These are phyloP conservation scores for Oryza rufipogon DNA, from an alignment of 176 grass and related monocot species.

Conservation along the genomic window DNA sequence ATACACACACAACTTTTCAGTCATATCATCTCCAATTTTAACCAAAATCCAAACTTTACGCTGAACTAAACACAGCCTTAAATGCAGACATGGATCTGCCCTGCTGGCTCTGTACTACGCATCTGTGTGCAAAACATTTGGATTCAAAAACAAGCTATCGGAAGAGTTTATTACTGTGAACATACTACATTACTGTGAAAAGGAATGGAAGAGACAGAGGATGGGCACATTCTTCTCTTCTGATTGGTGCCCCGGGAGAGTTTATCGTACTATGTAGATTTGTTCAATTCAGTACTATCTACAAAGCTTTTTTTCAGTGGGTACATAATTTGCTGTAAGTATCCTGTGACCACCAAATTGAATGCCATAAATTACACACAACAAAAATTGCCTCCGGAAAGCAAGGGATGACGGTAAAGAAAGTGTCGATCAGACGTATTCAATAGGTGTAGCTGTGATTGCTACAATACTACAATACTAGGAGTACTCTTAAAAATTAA, in stretches of 20 bases:
- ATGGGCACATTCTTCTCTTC: neutral
- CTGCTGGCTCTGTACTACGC: too few species aligned
- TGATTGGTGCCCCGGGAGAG: neutral
- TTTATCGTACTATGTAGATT: neutral
- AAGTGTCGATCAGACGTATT: neutral
- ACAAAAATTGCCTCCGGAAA: neutral
- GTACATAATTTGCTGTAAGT: neutral
- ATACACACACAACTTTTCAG: too few species aligned
- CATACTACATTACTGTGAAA: neutral
- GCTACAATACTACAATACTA: too few species aligned
- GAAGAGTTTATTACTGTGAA: too few species aligned
- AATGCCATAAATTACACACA: neutral
- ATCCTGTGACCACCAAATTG: neutral
- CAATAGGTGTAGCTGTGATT: neutral
- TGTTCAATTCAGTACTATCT: neutral
- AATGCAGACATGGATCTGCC: neutral
- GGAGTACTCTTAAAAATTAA: too few species aligned
- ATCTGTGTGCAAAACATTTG: neutral
- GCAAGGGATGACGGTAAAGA: neutral
- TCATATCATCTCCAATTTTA: too few species aligned
- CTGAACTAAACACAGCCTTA: neutral
- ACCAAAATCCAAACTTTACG: too few species aligned
- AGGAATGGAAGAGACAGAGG: neutral
- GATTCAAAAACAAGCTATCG: neutral
- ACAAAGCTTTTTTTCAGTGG: neutral